Conservation (phyloP, 176 grass and related monocot species). For the Calamus simplicifolius region DNA sequence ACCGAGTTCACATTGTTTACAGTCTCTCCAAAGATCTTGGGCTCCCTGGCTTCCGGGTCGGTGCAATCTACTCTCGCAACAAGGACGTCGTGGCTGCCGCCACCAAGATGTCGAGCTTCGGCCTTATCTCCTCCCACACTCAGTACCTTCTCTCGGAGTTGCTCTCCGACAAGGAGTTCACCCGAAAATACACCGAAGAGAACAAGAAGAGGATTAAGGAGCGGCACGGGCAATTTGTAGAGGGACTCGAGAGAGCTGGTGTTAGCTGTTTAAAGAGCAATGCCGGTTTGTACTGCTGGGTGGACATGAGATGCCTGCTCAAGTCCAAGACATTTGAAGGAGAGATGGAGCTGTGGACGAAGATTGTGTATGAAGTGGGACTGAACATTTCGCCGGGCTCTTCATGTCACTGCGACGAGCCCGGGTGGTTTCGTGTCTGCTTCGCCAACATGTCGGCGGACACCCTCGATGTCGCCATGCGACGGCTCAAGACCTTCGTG, state of each 20-base stretch:
- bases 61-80: conserved; percentile 7
- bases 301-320: conserved; percentile 10
- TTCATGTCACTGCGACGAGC: conserved; percentile 14
- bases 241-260: not conserved
- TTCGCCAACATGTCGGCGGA: conserved; percentile 9
- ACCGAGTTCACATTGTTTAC: conserved; percentile 2
- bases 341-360: conserved; percentile 12
- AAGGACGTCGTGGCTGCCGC: not conserved
- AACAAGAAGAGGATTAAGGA: not conserved
- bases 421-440: conserved; percentile 15
- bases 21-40: conserved; percentile 16
- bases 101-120: conserved; percentile 19
- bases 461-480: conserved; percentile 1
- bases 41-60: conserved; percentile 11
- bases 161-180: conserved; percentile 3
- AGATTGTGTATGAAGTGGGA: conserved; percentile 10
- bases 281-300: conserved; percentile 9
- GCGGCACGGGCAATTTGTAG: conserved; percentile 1
- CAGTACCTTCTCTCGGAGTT: conserved; percentile 6
- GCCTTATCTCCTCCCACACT: conserved; percentile 12
- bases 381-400: conserved; percentile 15
- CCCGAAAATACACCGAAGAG: not conserved
- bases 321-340: conserved; percentile 1
- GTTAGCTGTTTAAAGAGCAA: not conserved
- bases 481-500: not conserved